Evolutionary conservation across 768 basidiomycete genomes (phyloP).

Genomic region (Boletus sp.): DNA sequence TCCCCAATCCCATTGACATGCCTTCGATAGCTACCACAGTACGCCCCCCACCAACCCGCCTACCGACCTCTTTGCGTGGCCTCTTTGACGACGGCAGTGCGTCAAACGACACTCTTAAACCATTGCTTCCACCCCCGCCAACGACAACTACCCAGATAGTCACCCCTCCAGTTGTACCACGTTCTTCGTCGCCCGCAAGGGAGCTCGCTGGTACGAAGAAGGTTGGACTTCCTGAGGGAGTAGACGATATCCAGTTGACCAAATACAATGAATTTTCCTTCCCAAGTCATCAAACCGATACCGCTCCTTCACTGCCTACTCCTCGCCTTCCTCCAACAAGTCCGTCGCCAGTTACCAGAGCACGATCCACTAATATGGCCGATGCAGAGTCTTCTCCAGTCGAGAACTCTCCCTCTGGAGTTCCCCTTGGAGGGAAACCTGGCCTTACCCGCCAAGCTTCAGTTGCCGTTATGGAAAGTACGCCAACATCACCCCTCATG

Average conservation of each 20-base stretch:
- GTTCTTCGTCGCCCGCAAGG: slow-evolving; percentile 37
- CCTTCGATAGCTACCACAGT: slow-evolving; percentile 42
- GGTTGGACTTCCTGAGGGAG: slow-evolving; percentile 28
- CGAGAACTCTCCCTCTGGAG: slow-evolving; percentile 9
- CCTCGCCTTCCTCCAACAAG: slow-evolving; percentile 28
- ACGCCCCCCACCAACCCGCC: slow-evolving; percentile 46
- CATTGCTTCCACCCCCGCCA: slow-evolving; percentile 33
- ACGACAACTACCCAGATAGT: slow-evolving; percentile 27
- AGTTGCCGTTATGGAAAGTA: slow-evolving; percentile 53
- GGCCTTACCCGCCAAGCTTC: slow-evolving; percentile 51
- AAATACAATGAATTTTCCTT: slow-evolving; percentile 55
- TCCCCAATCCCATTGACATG: slow-evolving; percentile 14
- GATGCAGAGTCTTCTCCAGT: slow-evolving; percentile 20
- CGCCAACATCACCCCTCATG: slow-evolving; percentile 35
- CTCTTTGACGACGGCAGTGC: slow-evolving; percentile 69
- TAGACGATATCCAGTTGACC: slow-evolving; percentile 42
- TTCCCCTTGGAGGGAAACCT: slow-evolving; percentile 30
- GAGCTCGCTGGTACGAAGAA: slow-evolving; percentile 36
- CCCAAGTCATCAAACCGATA: slow-evolving; percentile 57
- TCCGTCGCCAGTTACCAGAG: slow-evolving; percentile 33
- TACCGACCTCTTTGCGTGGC: slow-evolving; percentile 76
- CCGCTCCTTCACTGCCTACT: slow-evolving; percentile 31
- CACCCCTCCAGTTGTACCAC: slow-evolving; percentile 24
- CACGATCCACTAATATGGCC: slow-evolving; percentile 34
- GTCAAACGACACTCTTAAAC: slow-evolving; percentile 42